Conservation (phyloP, 441 rosid species). For the Populus hybrid region DNA sequence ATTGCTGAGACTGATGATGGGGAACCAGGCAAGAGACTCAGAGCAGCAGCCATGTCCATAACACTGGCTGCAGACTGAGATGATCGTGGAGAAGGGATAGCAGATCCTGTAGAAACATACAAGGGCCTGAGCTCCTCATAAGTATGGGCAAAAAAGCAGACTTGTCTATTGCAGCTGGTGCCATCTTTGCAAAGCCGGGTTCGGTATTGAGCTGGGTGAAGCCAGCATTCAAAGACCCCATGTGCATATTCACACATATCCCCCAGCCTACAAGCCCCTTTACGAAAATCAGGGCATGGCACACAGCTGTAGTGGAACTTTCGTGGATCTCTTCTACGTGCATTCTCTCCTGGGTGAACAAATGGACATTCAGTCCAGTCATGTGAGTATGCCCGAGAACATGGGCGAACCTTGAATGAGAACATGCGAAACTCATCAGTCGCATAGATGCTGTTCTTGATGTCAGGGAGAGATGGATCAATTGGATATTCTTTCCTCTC, state of each 20-base stretch:
- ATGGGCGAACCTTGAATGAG: constrained; percentile 56
- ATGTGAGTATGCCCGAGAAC: constrained; percentile 63
- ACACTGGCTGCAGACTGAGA: constrained; percentile 40
- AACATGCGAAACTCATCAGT: constrained; percentile 64
- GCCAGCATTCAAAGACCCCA: constrained; percentile 64
- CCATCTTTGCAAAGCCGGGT: constrained; percentile 66
- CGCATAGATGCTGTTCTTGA: constrained; percentile 52
- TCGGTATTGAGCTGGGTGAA: constrained; percentile 61
- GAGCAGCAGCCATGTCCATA: constrained; percentile 58
- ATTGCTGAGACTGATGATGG: constrained; percentile 42
- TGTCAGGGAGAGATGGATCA: constrained; percentile 61
- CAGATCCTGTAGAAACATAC: constrained; percentile 52
- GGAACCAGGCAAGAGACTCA: constrained; percentile 48
- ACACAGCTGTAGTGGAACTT: constrained; percentile 66
- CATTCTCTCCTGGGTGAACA: constrained; percentile 65
- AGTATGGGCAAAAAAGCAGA: constrained; percentile 60
- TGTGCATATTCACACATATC: constrained; percentile 65
- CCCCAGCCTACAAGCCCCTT: constrained; percentile 51
- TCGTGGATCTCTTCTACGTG: constrained; percentile 56
- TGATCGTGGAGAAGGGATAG: constrained; percentile 46
- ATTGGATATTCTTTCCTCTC: constrained; percentile 57
- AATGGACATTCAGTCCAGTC: constrained; percentile 72
- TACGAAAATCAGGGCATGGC: constrained; percentile 64
- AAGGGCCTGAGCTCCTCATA: constrained; percentile 51
- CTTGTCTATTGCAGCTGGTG: constrained; percentile 48